phyloP scores from a whole-genome alignment of 352 stramenopile species.

The Globisporangium uncinulatum region DNA sequence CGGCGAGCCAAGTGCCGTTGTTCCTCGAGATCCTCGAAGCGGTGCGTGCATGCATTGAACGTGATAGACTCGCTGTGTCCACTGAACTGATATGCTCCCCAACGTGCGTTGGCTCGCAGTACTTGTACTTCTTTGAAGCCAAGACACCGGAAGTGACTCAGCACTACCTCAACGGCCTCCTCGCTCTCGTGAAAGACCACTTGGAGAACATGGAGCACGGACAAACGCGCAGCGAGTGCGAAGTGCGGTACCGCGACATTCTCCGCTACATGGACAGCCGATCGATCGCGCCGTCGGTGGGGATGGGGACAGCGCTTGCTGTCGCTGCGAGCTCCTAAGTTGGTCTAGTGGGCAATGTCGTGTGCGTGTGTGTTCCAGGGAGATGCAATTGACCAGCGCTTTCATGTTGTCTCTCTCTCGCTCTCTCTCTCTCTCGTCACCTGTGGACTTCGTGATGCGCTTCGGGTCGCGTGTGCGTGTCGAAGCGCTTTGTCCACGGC shows the following conservation, averaged over 20 bases:
- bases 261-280: conserved; percentile 68
- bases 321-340: too few relatives aligned
- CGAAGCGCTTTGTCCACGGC: conserved; percentile 11
- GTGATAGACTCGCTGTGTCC: background rate
- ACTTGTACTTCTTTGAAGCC: conserved; percentile 94
- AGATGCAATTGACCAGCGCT: too few relatives aligned
- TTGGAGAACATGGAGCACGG: conserved; percentile 87
- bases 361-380: too few relatives aligned
- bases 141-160: conserved; percentile 63
- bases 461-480: conserved; percentile 4
- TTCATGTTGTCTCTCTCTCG: background rate
- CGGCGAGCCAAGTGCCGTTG: conserved; percentile 86
- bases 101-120: conserved; percentile 27
- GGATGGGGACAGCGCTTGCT: background rate
- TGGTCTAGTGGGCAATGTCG: too few relatives aligned
- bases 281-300: conserved; percentile 15
- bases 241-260: conserved; percentile 84
- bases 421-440: background rate
- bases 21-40: conserved; percentile 96
- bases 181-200: conserved; percentile 92
- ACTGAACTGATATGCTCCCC: too few relatives aligned
- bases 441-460: background rate
- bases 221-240: conserved; percentile 54
- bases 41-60: conserved; percentile 23
- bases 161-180: conserved; percentile 67